Base-by-base conservation (phyloP, 2,329 filamentous ascomycete species). In the Aspergillus unguis region DNA sequence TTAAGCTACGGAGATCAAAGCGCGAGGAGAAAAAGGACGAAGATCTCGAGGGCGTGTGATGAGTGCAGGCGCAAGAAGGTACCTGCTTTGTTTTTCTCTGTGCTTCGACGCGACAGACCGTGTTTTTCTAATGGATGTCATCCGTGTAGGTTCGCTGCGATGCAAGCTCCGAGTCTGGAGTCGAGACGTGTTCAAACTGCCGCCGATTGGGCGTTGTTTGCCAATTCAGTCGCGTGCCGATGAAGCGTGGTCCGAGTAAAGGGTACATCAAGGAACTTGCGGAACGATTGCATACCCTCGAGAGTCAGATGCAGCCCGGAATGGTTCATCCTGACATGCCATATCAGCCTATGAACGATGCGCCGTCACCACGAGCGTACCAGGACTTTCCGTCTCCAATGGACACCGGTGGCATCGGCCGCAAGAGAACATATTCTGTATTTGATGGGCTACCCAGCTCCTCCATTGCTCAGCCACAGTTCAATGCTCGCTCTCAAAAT, bases 221-320 rank as follows among this genome's bases (percentile, higher is more conserved):
- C 71, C 80, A 91, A 23, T 96, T 95, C 67, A 95, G 88, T 70
- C 83, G 91, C 46, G 86, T 94, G 49, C 90, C 90, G 1, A 89
- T 94, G 79, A 95, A 94, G 71, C 81, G 89, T 55, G 90, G 91
- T 1, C 90, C 91, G 2, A 94, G 87, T 66, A 96, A 95, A 80
- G 91, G 91, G 80, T 89, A 95, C 63, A 96, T 96, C 69, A 95
- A 95, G 68, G 90, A 95, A 69, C 80, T 96, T 25, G 90, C 90
- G 26, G 90, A 95, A 66, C 80, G 91, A 27, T 84, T 96, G 54
- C 85, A 92, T 62, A 86, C 83, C 40, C 85, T 96, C 42, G 91
- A 95, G 67, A 87, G 86, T 59, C 88, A 90, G 65, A 83, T 94
- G 52, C 72, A 76, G 50, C 73, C 73, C 3, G 58, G 65, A 10